Evolutionary conservation across 805 yeast species (phyloP).

Genomic region (Cyberlindnera mycetangii): DNA sequence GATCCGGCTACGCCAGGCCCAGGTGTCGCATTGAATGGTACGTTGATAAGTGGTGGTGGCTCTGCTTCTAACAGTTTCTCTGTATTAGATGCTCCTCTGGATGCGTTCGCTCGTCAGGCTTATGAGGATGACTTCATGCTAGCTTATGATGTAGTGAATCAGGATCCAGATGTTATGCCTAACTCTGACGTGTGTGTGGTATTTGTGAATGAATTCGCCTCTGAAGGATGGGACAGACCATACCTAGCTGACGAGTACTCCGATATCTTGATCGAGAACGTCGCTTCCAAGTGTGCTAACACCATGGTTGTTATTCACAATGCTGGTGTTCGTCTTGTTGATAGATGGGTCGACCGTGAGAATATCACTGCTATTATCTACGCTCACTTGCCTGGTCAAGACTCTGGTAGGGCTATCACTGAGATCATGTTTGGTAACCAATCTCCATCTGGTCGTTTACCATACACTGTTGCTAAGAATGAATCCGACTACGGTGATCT

Average conservation of each 20-base stretch:
- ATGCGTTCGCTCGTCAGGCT: constrained; percentile 6
- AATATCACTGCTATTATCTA: constrained; percentile 11
- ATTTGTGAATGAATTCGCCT: constrained; percentile 8
- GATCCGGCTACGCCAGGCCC: constrained; percentile 3
- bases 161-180: constrained; percentile 7
- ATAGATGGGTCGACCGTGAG: constrained; percentile 10
- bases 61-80: constrained; percentile 3
- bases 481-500: constrained; percentile 6
- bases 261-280: constrained; percentile 6
- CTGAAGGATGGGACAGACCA: constrained; percentile 13
- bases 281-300: constrained; percentile 10
- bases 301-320: constrained; percentile 13
- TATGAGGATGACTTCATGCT: constrained; percentile 5
- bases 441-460: constrained; percentile 12
- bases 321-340: constrained; percentile 11
- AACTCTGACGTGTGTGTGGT: constrained; percentile 9
- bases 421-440: constrained; percentile 12
- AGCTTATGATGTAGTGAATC: constrained; percentile 2
- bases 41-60: constrained; percentile 9
- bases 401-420: constrained; percentile 8
- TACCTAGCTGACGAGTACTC: constrained; percentile 11
- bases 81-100: constrained; percentile 5
- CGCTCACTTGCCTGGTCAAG: constrained; percentile 13
- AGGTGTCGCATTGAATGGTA: constrained; percentile 11
- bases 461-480: constrained; percentile 12